A percentile compares a stretch with the other conserved stretches of the same genome.
These are phyloP conservation scores for Dendrobium chrysotoxum DNA, from an alignment of 106 monocot species.

Conservation along the genomic window DNA sequence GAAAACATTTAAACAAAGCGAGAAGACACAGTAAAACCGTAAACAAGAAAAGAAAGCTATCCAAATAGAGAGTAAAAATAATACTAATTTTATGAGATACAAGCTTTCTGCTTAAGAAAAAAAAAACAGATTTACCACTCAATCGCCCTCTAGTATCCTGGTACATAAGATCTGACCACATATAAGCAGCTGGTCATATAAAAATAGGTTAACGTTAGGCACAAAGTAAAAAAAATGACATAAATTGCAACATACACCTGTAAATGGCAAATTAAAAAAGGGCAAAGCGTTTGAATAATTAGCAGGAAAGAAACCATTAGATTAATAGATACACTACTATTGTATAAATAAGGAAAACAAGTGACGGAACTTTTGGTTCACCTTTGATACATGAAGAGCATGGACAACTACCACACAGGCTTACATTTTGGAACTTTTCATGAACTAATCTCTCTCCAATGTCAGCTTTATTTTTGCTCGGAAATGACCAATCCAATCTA, in stretches of 20 bases:
- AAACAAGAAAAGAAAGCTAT: constrained; percentile 2
- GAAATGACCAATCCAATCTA: neutral
- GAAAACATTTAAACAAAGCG: neutral
- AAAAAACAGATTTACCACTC: neutral
- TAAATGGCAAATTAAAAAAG: neutral
- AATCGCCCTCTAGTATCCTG: constrained; percentile 11
- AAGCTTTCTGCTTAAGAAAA: neutral
- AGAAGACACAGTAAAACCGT: neutral
- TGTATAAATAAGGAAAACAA: neutral
- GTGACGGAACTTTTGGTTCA: neutral
- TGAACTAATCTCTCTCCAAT: neutral
- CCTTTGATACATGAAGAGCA: constrained; percentile 5
- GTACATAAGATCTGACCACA: constrained; percentile 7
- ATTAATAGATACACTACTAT: neutral
- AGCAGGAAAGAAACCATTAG: neutral
- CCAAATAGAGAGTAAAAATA: neutral
- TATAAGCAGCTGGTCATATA: constrained; percentile 4
- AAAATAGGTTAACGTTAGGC: neutral
- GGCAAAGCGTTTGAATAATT: neutral
- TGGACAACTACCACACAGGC: constrained; percentile 1
- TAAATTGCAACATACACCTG: neutral
- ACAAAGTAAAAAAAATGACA: neutral
- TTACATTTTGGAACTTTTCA: constrained; percentile 1
- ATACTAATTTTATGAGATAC: neutral
- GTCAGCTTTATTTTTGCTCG: neutral